Evolutionary conservation across 495 filamentous ascomycete species (phyloP).

Genomic region (Staphylotrichum tortipilum): DNA sequence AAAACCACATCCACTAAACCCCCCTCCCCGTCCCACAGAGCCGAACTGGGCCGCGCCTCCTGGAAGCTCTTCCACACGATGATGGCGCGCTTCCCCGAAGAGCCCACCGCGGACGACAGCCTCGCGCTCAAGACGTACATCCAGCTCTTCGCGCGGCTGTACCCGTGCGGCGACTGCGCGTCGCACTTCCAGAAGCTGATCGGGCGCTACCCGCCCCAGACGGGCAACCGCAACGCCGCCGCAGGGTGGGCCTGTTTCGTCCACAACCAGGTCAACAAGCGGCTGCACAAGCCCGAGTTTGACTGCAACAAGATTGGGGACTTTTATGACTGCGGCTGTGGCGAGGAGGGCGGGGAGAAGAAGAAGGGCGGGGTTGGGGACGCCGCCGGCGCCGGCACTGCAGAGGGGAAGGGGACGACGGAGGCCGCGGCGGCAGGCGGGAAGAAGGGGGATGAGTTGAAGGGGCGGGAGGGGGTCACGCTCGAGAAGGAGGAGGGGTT

Average conservation of each 20-base stretch:
- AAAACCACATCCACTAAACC: background rate
- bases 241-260: slow-evolving; percentile 90
- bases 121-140: slow-evolving; percentile 77
- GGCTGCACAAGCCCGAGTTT: slow-evolving; percentile 71
- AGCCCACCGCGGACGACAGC: slow-evolving; percentile 74
- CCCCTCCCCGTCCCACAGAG: slow-evolving; percentile 40
- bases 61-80: slow-evolving; percentile 96
- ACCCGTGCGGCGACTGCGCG: slow-evolving; percentile 94
- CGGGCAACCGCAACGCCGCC: slow-evolving; percentile 70
- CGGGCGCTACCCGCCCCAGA: slow-evolving; percentile 81
- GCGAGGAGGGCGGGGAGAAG: slow-evolving; percentile 50
- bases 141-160: slow-evolving; percentile 81
- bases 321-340: slow-evolving; percentile 93
- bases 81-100: slow-evolving; percentile 85
- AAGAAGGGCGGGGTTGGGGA: slow-evolving; percentile 11
- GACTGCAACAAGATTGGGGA: slow-evolving; percentile 86
- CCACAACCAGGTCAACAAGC: slow-evolving; percentile 89
- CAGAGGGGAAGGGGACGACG: background rate
- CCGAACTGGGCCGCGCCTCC: slow-evolving; percentile 76
- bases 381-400: no score
- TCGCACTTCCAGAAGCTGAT: slow-evolving; percentile 80
- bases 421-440: background rate
- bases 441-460: background rate
- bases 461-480: slow-evolving; percentile 16
- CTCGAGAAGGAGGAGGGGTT: slow-evolving; percentile 36